A percentile compares a stretch with the other conserved stretches of the same genome.
These are phyloP conservation scores for Sporobolomyces pararoseus DNA, from an alignment of 768 basidiomycete genomes.

Conservation along the genomic window DNA sequence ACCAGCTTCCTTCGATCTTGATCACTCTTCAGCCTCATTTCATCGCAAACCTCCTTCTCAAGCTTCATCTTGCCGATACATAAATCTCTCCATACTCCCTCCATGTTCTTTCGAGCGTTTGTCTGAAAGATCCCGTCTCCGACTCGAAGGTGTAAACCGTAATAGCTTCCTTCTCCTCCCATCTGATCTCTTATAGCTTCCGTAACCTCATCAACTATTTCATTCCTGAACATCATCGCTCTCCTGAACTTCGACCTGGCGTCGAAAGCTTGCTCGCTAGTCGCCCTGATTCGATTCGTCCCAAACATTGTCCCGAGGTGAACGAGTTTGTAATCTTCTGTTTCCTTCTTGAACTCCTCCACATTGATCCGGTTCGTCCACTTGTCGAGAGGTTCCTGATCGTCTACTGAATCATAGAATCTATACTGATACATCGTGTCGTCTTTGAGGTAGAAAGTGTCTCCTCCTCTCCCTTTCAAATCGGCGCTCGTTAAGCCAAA, in stretches of 20 bases:
- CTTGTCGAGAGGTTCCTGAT: conserved; percentile 43
- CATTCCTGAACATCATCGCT: conserved; percentile 60
- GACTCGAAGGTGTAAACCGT: conserved; percentile 65
- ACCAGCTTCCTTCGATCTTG: conserved; percentile 1
- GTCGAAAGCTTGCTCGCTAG: conserved; percentile 50
- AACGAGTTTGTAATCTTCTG: conserved; percentile 56
- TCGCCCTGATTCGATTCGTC: conserved; percentile 63
- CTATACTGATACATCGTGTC: conserved; percentile 61
- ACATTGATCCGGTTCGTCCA: conserved; percentile 46
- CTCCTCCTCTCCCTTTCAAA: conserved; percentile 47
- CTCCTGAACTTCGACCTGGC: conserved; percentile 57
- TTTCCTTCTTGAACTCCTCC: conserved; percentile 52
- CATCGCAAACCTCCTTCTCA: conserved; percentile 49
- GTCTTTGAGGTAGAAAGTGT: conserved; percentile 59
- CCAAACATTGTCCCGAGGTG: conserved; percentile 74
- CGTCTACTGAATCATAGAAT: conserved; percentile 56
- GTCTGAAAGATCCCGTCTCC: conserved; percentile 64
- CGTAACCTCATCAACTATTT: conserved; percentile 54
- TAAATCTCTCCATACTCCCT: conserved; percentile 60
- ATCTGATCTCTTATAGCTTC: conserved; percentile 54
- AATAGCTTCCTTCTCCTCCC: conserved; percentile 53
- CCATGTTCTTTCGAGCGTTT: conserved; percentile 53
- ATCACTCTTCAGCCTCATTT: conserved; percentile 5
- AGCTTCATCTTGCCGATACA: conserved; percentile 56
- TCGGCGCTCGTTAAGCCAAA: conserved; percentile 45